Base-by-base conservation (phyloP, 805 yeast species). In the Myxozyma nipponensis region DNA sequence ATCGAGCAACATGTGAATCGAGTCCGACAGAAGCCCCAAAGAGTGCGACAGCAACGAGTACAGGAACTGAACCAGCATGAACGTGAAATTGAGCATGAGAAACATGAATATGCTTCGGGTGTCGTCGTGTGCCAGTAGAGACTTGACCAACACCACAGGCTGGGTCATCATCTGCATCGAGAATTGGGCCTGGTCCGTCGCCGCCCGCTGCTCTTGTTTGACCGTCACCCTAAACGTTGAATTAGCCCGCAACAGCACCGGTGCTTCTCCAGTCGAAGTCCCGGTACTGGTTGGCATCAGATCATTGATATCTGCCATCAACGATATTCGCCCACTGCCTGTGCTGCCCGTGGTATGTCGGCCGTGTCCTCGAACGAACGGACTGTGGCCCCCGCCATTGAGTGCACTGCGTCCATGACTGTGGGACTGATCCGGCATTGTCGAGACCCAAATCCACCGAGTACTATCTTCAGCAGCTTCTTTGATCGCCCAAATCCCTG, bases 1-100 rank as follows among this genome's bases (percentile, higher is more conserved):
- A 67, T 93, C 99, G 49, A 93, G 73, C 2, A 95, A 85, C 99
- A 93, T 93, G 67, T 93, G 99, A 46, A 93, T 74, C 1, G 96
- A 88, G 64, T 93, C 99, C 18, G 96, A 88, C 46, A 93, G 68
- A 22, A 93, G 72, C 9, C 98, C 97, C 41, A 93, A 71, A 0
- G 98, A 91, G 63, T 86, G 90, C 1, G 98, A 89, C 54, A 95
- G 76, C 69, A 93, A 84, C 0, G 98, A 90, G 66, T 93, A 93
- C 7, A 93, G 70, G 57, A 93, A 74, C 70, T 93, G 99, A 37
- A 93, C 82, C 62, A 93, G 80, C 99, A 93, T 93, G 69, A 93
- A 93, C 1, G 93, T 78, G 10, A 95, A 81, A 68, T 93, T 93
- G 53, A 93, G 74, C 56, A 91, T 67, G 42, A 93, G 69, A 62